phyloP scores from a whole-genome alignment of 768 basidiomycete species.

The Leccinum sublutescens region DNA sequence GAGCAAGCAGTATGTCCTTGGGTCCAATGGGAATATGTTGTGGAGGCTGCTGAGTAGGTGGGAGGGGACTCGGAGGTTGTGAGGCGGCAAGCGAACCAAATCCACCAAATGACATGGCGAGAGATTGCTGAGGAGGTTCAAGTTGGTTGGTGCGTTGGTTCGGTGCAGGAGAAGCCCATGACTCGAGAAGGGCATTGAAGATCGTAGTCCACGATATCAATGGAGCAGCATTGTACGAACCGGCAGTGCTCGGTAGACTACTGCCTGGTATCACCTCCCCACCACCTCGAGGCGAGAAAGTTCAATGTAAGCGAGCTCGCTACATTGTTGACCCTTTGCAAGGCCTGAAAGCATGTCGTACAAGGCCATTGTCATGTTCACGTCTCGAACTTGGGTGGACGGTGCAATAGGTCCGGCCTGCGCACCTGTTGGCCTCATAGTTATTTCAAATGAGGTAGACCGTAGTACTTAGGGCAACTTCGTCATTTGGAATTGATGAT shows the following conservation, averaged over 20 bases:
- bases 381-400: slow-evolving; percentile 74
- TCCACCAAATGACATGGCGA: slow-evolving; percentile 30
- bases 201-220: slow-evolving; percentile 77
- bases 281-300: slow-evolving; percentile 77
- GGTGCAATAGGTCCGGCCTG: too few relatives aligned
- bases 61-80: slow-evolving; percentile 31
- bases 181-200: slow-evolving; percentile 71
- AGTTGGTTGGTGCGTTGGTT: slow-evolving; percentile 43
- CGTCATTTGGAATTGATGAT: too few relatives aligned
- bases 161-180: slow-evolving; percentile 62
- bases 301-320: slow-evolving; percentile 87
- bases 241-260: slow-evolving; percentile 39
- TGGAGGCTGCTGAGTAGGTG: slow-evolving; percentile 37
- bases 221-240: slow-evolving; percentile 44
- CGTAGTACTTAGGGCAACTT: too few relatives aligned
- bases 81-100: slow-evolving; percentile 30
- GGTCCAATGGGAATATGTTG: slow-evolving; percentile 50
- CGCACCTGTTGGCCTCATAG: too few relatives aligned
- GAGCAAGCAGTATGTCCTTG: slow-evolving; percentile 75
- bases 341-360: slow-evolving; percentile 90
- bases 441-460: too few relatives aligned
- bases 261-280: slow-evolving; percentile 67
- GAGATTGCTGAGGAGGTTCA: slow-evolving; percentile 45
- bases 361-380: slow-evolving; percentile 71
- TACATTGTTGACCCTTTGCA: slow-evolving; percentile 80